Base-by-base conservation (phyloP, 1,284 basidiomycete genomes). In the Heimioporus punctisporus region DNA sequence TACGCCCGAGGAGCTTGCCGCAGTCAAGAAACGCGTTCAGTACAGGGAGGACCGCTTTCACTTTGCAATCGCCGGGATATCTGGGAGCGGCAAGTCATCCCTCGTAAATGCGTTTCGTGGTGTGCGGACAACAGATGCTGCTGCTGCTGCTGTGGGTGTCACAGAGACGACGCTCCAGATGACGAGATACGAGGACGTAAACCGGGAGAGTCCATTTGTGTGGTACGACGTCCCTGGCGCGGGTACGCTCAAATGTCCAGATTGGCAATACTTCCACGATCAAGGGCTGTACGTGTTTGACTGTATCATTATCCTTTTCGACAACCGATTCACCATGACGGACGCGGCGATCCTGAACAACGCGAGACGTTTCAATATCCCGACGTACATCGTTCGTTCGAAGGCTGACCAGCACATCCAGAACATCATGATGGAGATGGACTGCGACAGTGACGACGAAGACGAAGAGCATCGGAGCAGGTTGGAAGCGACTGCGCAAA, bases 241-340 rank as follows among this genome's bases (percentile, higher is more conserved):
- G 15, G 60, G 60, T 14, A 64, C 57, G 21, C 4, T 60, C n/a
- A 60, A 49, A 27, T 64, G 60, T 5, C 41, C 39, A 0, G 61
- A 64, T 14, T 64, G 61, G 61, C 63, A 63, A 12, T 63, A 63
- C 28, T 63, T 63, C 50, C 55, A 63, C 12, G 63, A 63, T 6
- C 63, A 64, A 12, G 61, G 63, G 0, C 60, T 63, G 37, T 63
- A 63, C 2, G 30, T 31, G 9, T 31, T 31, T 31, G 30, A 31
- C 30, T 31, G 30, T 14, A 31, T 31, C 30, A 31, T 63, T 14
- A 60, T 63, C 1, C 63, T 65, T 4, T 54, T 64, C 39, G 61
- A 63, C 42, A 64, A 60, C 23, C 61, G 61, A 1, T 64, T 46
- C n/a, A 46, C 44, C 10, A 45, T 25, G 53, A 49, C 47, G 30